These are phyloP conservation scores for Fusarium oxysporum DNA, from an alignment of 2,329 filamentous ascomycete genomes.

Conservation along the genomic window DNA sequence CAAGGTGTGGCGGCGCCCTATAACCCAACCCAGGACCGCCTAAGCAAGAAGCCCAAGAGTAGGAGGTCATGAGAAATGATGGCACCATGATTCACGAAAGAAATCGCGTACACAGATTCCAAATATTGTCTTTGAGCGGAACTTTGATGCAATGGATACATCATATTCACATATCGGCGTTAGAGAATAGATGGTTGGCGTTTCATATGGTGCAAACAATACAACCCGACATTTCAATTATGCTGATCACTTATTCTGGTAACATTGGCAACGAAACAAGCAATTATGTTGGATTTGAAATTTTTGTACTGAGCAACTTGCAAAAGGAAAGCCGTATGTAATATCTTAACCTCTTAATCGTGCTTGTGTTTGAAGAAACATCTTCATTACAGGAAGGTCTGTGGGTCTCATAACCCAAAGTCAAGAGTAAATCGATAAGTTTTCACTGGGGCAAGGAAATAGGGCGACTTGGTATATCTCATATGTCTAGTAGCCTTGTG, in stretches of 20 bases:
- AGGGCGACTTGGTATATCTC: background rate
- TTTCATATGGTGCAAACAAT: slow-evolving; percentile 22
- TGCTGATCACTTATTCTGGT: background rate
- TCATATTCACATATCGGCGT: slow-evolving; percentile 21
- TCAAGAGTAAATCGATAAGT: background rate
- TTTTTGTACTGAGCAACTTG: background rate
- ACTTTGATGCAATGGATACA: slow-evolving; percentile 1
- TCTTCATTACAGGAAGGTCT: too few relatives aligned
- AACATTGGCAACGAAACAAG: background rate
- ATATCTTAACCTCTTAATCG: background rate
- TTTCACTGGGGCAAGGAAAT: background rate
- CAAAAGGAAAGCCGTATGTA: background rate
- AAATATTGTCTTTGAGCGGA: slow-evolving; percentile 23
- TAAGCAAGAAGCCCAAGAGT: slow-evolving; percentile 54
- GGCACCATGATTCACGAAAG: slow-evolving; percentile 18
- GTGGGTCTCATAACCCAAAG: background rate
- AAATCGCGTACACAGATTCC: slow-evolving; percentile 11
- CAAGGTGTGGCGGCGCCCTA: slow-evolving; percentile 68
- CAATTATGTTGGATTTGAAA: background rate
- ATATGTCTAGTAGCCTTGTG: background rate
- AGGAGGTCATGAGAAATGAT: slow-evolving; percentile 45
- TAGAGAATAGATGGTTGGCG: slow-evolving; percentile 25
- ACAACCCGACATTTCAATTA: slow-evolving; percentile 4
- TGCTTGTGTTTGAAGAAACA: background rate
- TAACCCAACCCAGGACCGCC: slow-evolving; percentile 63